Base-by-base conservation (phyloP, 2,329 filamentous ascomycete genomes). In the Trichophyton verrucosum region DNA sequence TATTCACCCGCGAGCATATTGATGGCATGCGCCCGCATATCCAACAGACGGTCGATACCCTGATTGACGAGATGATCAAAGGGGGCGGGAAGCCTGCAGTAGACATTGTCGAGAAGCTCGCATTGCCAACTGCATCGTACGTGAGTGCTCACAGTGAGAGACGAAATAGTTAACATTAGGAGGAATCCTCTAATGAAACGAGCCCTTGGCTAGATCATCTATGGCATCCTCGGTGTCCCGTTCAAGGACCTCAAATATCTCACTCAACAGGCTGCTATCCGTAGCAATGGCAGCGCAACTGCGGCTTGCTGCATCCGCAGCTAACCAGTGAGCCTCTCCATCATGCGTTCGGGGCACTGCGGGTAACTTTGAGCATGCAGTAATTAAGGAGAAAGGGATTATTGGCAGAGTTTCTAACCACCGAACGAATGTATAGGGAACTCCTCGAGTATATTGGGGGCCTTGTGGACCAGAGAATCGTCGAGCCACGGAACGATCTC, bases 201-300 rank as follows among this genome's bases (percentile, higher is more conserved):
- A 38, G 33, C 11, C 33, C 33, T 38, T 13, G 33, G 11, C 3
- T 24, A 77, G 76, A 78, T 78, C 61, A 80, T 80, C 61, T 80
- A 80, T 66, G 75, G 74, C 11, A 76, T 80, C 27, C 73, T 80
- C 2, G 78, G 78, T 3, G 76, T 80, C 2, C 77, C 78, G 0
- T 75, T 78, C 56, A 70, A 76, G 4, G 77, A 80, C 57, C 71
- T 80, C 13, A 71, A 72, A n/a, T 76, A 74, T 46, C 69, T 80
- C 15, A 80, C 77, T 0, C 66, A 74, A n/a, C 75, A 78, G 63
- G 76, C 76, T 42, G 75, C 77, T 1, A 74, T 80, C 57, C 74
- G 78, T 1, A 76, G 71, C 38, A 80, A 78, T 51, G 78, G 77
- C 1, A 80, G 77, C 40, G 72, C 72, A 1, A 80, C 76, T 0